Evolutionary conservation across 2,329 filamentous ascomycete genomes (phyloP).

Genomic region (Colletotrichum cereale): DNA sequence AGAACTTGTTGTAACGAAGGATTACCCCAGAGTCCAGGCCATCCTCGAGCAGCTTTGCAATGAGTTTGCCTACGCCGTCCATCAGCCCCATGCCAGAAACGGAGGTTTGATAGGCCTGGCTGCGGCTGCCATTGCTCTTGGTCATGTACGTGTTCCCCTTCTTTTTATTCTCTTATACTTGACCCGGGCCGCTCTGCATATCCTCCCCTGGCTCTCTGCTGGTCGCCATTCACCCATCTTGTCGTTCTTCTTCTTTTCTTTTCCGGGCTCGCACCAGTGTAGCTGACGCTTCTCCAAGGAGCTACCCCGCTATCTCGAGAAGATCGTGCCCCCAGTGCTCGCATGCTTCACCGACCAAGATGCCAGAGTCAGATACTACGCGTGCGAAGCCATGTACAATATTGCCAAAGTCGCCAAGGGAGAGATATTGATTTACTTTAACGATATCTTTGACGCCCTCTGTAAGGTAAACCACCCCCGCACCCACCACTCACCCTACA

Average conservation of each 20-base stretch:
- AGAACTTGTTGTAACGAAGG: conserved; percentile 80
- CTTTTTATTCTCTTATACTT: conserved; percentile 9
- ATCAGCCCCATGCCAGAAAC: conserved; percentile 96
- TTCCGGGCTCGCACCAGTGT: background rate
- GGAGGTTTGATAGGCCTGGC: conserved; percentile 95
- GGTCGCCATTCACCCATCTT: background rate
- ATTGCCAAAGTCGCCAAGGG: conserved; percentile 99
- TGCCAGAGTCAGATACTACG: conserved; percentile 96
- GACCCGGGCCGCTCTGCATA: no score
- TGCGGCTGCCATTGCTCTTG: conserved; percentile 94
- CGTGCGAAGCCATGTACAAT: conserved; percentile 99
- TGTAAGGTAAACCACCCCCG: conserved; percentile 78
- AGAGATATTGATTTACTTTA: conserved; percentile 97
- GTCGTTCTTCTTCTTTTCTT: background rate
- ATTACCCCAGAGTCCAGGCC: conserved; percentile 83
- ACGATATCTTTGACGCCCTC: conserved; percentile 96
- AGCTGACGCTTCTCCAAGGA: conserved; percentile 67
- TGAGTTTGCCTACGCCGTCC: conserved; percentile 96
- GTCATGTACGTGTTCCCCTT: conserved; percentile 74
- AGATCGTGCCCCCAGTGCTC: conserved; percentile 95
- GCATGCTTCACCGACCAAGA: conserved; percentile 99
- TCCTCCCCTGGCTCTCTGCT: background rate
- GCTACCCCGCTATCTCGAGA: conserved; percentile 89
- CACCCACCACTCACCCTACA: background rate
- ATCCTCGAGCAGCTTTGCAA: conserved; percentile 97